Conservation (phyloP, 495 filamentous ascomycete species). For the Paragyromitra xinjiangensis region DNA sequence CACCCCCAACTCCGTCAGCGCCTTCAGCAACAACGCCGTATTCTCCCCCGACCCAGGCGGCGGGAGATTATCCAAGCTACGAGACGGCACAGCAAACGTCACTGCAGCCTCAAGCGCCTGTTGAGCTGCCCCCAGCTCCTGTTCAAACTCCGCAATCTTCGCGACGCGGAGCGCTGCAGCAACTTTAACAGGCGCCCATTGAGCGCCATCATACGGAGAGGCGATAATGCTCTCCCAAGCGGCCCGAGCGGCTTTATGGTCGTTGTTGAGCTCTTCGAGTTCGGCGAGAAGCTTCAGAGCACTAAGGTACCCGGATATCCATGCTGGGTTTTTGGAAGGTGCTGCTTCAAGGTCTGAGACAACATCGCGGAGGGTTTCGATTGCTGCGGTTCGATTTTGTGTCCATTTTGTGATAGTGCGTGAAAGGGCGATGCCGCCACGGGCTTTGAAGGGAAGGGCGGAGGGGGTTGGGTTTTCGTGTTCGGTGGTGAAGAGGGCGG, state of each 20-base stretch:
- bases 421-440: slow-evolving; percentile 20
- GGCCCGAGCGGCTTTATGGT: neutral
- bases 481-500: slow-evolving; percentile 21
- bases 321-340: neutral
- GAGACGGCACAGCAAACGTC: neutral
- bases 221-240: slow-evolving; percentile 13
- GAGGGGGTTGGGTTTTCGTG: slow-evolving; percentile 23
- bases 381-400: slow-evolving; percentile 7
- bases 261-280: slow-evolving; percentile 8
- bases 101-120: slow-evolving; percentile 32
- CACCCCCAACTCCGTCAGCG: slow-evolving; percentile 78
- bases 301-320: neutral
- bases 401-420: slow-evolving; percentile 21
- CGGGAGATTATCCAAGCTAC: neutral
- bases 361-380: slow-evolving; percentile 10
- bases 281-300: slow-evolving; percentile 33
- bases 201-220: no score
- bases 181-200: neutral
- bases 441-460: slow-evolving; percentile 13
- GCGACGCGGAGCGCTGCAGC: slow-evolving; percentile 37
- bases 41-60: neutral
- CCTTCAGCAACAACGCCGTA: slow-evolving; percentile 73
- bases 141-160: slow-evolving; percentile 33
- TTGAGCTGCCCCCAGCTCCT: slow-evolving; percentile 19
- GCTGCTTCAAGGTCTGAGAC: slow-evolving; percentile 21